Evolutionary conservation across 2,329 filamentous ascomycete species (phyloP).

Genomic region (Exutisphaerella laricina): DNA sequence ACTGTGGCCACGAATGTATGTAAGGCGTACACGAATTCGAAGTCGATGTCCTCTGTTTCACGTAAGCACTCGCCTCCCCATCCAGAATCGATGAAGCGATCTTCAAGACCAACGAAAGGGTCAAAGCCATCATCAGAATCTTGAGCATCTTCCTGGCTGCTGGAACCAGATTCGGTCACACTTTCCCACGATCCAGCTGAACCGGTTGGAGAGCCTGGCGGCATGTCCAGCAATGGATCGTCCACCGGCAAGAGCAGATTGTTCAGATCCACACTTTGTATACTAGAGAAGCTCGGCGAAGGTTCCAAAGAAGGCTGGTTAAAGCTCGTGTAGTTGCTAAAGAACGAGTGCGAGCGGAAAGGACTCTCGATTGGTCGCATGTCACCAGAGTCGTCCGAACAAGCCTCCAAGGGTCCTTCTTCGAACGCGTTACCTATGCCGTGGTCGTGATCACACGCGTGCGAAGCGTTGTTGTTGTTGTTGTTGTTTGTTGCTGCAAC

Average conservation of each 20-base stretch:
- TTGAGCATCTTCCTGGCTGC: constrained; percentile 16
- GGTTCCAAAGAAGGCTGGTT: constrained; percentile 10
- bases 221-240: constrained; percentile 37
- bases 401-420: background rate
- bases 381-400: background rate
- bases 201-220: constrained; percentile 30
- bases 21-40: constrained; percentile 97
- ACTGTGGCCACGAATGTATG: constrained; percentile 98
- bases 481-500: background rate
- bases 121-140: constrained; percentile 57
- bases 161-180: constrained; percentile 20
- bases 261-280: constrained; percentile 30
- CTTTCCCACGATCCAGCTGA: constrained; percentile 30
- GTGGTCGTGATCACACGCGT: background rate
- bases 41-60: constrained; percentile 96
- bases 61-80: constrained; percentile 83
- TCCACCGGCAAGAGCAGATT: constrained; percentile 39
- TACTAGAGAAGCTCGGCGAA: constrained; percentile 25
- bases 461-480: background rate
- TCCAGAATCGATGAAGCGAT: constrained; percentile 62
- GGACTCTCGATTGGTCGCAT: constrained; percentile 24
- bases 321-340: constrained; percentile 12
- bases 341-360: constrained; percentile 22
- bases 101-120: constrained; percentile 52
- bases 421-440: background rate